These are phyloP conservation scores for Torulaspora pretoriensis DNA, from an alignment of 1,139 yeast species.

Conservation along the genomic window DNA sequence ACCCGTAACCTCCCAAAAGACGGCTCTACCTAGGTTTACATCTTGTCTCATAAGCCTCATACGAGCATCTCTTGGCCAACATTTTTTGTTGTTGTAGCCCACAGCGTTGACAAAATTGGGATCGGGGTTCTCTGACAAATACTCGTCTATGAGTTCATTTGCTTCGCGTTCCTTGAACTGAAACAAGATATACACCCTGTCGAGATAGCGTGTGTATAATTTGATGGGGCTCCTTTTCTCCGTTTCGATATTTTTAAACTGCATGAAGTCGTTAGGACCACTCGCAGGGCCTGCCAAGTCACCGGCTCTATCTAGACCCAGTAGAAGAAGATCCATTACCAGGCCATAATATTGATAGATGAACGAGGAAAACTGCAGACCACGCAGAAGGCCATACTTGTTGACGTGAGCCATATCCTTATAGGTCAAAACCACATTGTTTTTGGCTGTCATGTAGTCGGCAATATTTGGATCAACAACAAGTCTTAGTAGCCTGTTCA, in stretches of 20 bases:
- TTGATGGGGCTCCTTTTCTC: conserved; percentile 73
- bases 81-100: conserved; percentile 81
- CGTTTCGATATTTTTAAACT: conserved; percentile 54
- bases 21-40: conserved; percentile 88
- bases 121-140: conserved; percentile 79
- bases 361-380: conserved; percentile 86
- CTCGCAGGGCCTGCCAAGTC: conserved; percentile 80
- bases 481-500: conserved; percentile 74
- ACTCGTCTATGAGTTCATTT: conserved; percentile 70
- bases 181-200: conserved; percentile 74
- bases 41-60: conserved; percentile 91
- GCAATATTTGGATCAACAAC: conserved; percentile 90
- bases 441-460: conserved; percentile 90
- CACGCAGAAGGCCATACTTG: conserved; percentile 81
- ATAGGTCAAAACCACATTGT: conserved; percentile 73
- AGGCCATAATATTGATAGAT: conserved; percentile 87
- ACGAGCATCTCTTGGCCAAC: conserved; percentile 93
- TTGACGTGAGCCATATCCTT: conserved; percentile 96
- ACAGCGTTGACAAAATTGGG: conserved; percentile 84
- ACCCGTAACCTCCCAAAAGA: conserved; percentile 82
- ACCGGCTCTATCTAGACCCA: conserved; percentile 83
- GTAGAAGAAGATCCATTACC: conserved; percentile 69
- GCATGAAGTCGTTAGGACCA: conserved; percentile 73
- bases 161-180: conserved; percentile 72
- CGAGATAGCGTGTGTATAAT: conserved; percentile 77